phyloP scores from a whole-genome alignment of 129 eudicot genomes.

The Centella asiatica region DNA sequence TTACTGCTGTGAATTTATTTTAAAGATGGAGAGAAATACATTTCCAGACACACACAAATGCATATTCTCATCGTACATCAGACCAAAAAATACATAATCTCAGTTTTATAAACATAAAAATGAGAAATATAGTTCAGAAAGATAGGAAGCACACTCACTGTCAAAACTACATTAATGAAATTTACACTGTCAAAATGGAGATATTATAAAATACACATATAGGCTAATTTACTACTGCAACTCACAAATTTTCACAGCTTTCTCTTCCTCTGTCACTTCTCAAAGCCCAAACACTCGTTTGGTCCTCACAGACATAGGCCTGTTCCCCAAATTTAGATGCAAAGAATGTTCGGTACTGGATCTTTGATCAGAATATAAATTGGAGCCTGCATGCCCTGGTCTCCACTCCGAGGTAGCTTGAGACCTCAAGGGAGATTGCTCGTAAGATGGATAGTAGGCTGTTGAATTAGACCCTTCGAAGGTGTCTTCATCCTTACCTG shows the following conservation, averaged over 20 bases:
- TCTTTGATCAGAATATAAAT: conserved; percentile 11
- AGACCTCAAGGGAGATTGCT: conserved; percentile 19
- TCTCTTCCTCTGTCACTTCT: conserved; percentile 7
- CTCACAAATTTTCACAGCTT: conserved; percentile 10
- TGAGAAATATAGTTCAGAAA: not conserved
- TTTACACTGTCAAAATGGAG: not conserved
- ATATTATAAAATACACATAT: not conserved
- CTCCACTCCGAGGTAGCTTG: conserved; percentile 15
- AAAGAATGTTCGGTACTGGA: conserved; percentile 7
- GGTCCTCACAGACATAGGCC: conserved; percentile 48
- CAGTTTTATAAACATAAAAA: not conserved
- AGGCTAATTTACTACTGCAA: not conserved
- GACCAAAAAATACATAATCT: not conserved
- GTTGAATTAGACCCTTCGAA: conserved; percentile 5
- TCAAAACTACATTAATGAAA: not conserved
- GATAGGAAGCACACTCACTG: not conserved
- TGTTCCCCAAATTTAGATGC: conserved; percentile 20
- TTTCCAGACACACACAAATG: not conserved
- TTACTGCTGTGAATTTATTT: not conserved
- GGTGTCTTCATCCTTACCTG: conserved; percentile 8
- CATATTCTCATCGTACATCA: not conserved
- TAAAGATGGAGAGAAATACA: no score
- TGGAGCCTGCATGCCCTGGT: conserved; percentile 2
- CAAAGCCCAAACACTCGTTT: conserved; percentile 26
- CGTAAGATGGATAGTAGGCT: conserved; percentile 19